These are phyloP conservation scores for Phytophthora idaei DNA, from an alignment of 352 stramenopile species.

Conservation along the genomic window DNA sequence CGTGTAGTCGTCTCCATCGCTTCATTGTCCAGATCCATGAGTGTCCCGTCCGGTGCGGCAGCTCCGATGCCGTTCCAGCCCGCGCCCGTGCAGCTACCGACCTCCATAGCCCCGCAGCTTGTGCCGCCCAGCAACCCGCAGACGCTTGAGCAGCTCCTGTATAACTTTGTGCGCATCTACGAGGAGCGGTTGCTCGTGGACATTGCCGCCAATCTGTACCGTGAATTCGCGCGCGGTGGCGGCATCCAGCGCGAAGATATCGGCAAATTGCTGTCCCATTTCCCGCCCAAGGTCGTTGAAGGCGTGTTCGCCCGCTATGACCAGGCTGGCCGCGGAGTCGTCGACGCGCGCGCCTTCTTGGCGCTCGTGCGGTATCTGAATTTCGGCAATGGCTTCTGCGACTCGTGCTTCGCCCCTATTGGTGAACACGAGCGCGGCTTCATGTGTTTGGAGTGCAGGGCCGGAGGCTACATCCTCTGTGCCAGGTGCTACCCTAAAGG, in stretches of 20 bases:
- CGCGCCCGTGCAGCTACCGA: conserved; percentile 15
- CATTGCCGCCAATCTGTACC: conserved; percentile 41
- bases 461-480: conserved; percentile 43
- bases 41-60: conserved; percentile 28
- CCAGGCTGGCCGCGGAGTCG: conserved; percentile 32
- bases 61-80: conserved; percentile 24
- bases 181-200: conserved; percentile 47
- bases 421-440: conserved; percentile 43
- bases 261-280: conserved; percentile 34
- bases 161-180: conserved; percentile 42
- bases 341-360: conserved; percentile 43
- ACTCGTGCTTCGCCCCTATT: conserved; percentile 45
- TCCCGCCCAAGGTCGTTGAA: conserved; percentile 39
- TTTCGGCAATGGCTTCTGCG: conserved; percentile 51
- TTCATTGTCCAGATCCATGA: conserved; percentile 28
- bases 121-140: conserved; percentile 4
- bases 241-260: conserved; percentile 43
- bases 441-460: conserved; percentile 44
- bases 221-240: conserved; percentile 37
- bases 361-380: conserved; percentile 50
- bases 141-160: conserved; percentile 35
- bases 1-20: conserved; percentile 1
- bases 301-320: conserved; percentile 42
- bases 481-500: conserved; percentile 37
- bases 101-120: neutral